Base-by-base conservation (phyloP, 108 stramenopile genomes). In the Pseudonitzschia multistriata region DNA sequence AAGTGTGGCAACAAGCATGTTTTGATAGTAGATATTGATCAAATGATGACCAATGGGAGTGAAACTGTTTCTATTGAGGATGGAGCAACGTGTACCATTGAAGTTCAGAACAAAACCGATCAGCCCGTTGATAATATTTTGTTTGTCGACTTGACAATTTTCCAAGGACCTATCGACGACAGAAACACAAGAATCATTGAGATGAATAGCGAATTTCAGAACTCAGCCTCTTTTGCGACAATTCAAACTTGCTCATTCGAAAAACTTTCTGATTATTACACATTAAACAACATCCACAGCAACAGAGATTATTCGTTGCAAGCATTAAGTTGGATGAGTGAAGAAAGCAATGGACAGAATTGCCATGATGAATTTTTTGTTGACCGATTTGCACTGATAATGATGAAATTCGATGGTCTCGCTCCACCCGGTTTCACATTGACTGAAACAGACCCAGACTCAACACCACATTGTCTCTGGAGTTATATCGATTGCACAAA, bases 41-140 rank as follows among this genome's bases (percentile, higher is more conserved):
- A 34, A 29, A 29, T 1, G 1, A 59, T 59, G 57, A 3, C 3
- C 24, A 59, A 59, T n/a, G 0, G 8, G 29, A 59, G 11, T n/a
- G 57, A 59, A 59, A 59, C 57, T 35, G 34, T 59, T 6, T n/a
- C 13, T 25, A 31, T 59, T 28, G 19, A n/a, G 2, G 57, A 59
- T 13, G 31, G 57, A 35, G 57, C 57, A 35, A 2, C 19, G 0
- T 59, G 57, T 34, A 33, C 28, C 1, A 8, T 59, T n/a, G 2
- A n/a, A n/a, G 19, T 34, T 5, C 17, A 2, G 34, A 59, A 59
- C 34, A n/a, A 4, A 11, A 33, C 34, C 19, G 31, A 10, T 35
- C n/a, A 2, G 25, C 10, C 30, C 13, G 57, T n/a, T 3, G 11
- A 17, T 34, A 34, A 6, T 10, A 59, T 59, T 34, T 59, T 30